Evolutionary conservation across 2,329 filamentous ascomycete genomes (phyloP), one percentile per base, ranked within the genome.

Genomic region (Diaporthe eres): DNA sequence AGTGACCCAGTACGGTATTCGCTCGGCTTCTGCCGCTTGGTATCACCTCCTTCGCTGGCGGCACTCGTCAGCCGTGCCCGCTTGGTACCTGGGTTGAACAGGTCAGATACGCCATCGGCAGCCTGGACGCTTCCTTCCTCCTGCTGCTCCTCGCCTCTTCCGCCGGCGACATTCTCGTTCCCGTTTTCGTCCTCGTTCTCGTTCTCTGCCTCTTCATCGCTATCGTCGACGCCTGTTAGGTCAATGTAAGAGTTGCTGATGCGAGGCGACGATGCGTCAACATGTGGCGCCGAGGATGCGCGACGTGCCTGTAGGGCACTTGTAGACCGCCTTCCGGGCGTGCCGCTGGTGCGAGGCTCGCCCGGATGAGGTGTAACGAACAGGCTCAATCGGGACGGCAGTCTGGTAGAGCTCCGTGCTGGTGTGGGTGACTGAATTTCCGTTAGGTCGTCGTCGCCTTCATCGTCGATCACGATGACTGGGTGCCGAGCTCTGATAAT

Each of bases 21-120:
- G 15, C 4, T 61, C 39, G 63, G 39, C 13, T 51, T 72, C 10
- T 22, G n/a, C 3, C 75, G 63, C 63, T 76, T 76, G 4, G 15
- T 25, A 8, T 47, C 61, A 12, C 37, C 61, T n/a, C 37, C 31
- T 25, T 70, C 34, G 13, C 61, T 67, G 25, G n/a, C 13, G 8
- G 44, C 4, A 13, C 57, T 37, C 22, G 44, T 53, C 19, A 17
- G 19, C 22, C 31, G 51, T 17, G 15, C 2, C 8, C 57, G 39
- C 31, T 73, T 70, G 6, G 15, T 39, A 5, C 47, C 47, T 10
- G 22, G 15, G 5, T 31, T 49, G 4, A 42, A 8, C 8, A 4
- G 2, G 34, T 13, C 34, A 37, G 1, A 4, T 22, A 47, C 44
- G 44, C 17, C 17, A 47, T 47, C 44, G 44, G 17, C 44, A 67